phyloP scores from a whole-genome alignment of 768 basidiomycete genomes.

The Multifurca ochricompacta region DNA sequence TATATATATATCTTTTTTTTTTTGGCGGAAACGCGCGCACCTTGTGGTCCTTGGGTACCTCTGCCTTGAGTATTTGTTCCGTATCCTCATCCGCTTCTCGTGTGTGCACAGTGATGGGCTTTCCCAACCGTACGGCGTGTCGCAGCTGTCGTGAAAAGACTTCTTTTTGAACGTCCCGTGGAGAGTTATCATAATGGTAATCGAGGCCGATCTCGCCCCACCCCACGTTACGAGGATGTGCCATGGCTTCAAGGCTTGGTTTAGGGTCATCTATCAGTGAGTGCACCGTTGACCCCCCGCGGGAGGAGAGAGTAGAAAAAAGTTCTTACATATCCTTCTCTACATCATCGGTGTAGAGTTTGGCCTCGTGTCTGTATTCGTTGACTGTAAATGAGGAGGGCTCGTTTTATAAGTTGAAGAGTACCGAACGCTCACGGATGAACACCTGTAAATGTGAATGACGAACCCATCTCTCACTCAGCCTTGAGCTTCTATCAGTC shows the following conservation, averaged over 20 bases:
- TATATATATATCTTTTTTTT: too few species aligned
- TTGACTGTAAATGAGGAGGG: neutral
- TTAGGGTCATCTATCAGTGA: neutral
- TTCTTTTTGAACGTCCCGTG: constrained; percentile 55
- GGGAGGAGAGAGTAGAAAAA: neutral
- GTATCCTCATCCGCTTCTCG: constrained; percentile 82
- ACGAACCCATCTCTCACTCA: too few species aligned
- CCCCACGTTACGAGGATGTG: constrained; percentile 75
- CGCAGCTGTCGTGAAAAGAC: constrained; percentile 64
- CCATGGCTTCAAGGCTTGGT: constrained; percentile 61
- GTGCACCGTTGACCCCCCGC: neutral
- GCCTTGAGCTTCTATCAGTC: neutral
- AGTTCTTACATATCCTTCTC: constrained; percentile 57
- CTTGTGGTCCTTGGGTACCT: constrained; percentile 63
- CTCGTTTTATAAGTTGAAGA: neutral
- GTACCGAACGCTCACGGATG: constrained; percentile 48
- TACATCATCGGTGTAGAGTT: constrained; percentile 54
- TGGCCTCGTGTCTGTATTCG: constrained; percentile 59
- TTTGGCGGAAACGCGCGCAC: too few species aligned
- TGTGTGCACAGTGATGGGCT: constrained; percentile 81
- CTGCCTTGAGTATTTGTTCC: constrained; percentile 65
- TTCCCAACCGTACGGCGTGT: constrained; percentile 57
- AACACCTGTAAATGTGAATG: constrained; percentile 44
- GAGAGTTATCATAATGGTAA: constrained; percentile 76
- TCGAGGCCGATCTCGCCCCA: constrained; percentile 89